phyloP scores from a whole-genome alignment of 139 green algal species.

The Volvox reticuliferus region DNA sequence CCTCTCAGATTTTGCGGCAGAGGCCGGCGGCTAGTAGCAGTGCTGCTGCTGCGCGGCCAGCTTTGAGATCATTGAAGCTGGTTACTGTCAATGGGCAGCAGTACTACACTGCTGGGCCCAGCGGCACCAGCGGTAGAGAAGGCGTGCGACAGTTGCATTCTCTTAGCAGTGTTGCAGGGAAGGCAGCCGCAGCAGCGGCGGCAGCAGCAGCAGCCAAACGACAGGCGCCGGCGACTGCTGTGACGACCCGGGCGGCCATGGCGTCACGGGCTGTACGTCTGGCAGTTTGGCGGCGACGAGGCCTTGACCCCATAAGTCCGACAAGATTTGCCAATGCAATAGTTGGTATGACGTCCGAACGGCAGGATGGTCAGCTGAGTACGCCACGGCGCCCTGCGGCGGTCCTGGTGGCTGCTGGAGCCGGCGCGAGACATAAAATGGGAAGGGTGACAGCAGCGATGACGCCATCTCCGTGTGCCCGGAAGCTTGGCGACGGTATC shows the following conservation, averaged over 20 bases:
- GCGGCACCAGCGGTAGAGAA: neutral
- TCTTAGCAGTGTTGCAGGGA: constrained; percentile 22
- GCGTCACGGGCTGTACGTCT: neutral
- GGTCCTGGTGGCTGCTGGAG: neutral
- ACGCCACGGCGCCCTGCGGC: no score
- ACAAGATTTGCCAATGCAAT: neutral
- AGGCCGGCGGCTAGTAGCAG: no score
- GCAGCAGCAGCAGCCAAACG: neutral
- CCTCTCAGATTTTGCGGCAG: no score
- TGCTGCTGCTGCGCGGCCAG: no score
- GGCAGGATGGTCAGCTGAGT: no score
- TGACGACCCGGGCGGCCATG: neutral
- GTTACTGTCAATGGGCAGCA: constrained; percentile 35
- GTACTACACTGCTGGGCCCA: neutral
- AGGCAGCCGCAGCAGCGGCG: constrained; percentile 9
- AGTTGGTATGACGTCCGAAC: no score
- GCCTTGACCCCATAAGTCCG: neutral
- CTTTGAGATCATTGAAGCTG: constrained; percentile 14
- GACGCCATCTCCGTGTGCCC: neutral
- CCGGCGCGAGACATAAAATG: neutral
- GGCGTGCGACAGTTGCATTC: constrained; percentile 31
- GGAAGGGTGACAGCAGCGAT: neutral
- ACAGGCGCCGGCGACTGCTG: neutral
- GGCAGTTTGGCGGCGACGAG: constrained; percentile 17
- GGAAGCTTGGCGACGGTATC: no score